Percentiles rank a stretch among this genome's conserved stretches.
Evolutionary conservation across 768 basidiomycete genomes (phyloP).

Genomic region (Termitomyces eurrhizus): DNA sequence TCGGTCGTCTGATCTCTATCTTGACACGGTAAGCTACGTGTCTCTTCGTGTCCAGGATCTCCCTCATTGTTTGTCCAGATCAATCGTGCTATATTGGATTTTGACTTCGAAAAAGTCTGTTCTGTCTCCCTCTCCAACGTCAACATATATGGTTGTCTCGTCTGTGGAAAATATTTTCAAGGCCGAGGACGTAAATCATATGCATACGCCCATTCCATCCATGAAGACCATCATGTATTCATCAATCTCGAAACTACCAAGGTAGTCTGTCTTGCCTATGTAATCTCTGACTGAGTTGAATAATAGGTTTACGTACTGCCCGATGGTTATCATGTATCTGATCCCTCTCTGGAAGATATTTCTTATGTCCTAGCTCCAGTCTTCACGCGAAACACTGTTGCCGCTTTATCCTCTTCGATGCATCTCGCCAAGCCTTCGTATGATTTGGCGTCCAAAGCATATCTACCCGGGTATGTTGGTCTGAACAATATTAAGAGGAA

Average conservation of each 20-base stretch:
- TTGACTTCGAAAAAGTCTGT: slow-evolving; percentile 99
- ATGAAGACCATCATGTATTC: slow-evolving; percentile 98
- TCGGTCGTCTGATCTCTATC: slow-evolving; percentile 81
- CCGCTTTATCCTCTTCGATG: slow-evolving; percentile 51
- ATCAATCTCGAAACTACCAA: slow-evolving; percentile 93
- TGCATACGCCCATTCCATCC: slow-evolving; percentile 95
- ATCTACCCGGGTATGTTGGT: slow-evolving; percentile 91
- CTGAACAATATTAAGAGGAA: slow-evolving; percentile 97
- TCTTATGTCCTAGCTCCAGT: slow-evolving; percentile 83
- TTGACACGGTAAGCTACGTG: slow-evolving; percentile 74
- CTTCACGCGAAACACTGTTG: slow-evolving; percentile 64
- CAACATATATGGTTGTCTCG: slow-evolving; percentile 96
- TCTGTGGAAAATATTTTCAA: slow-evolving; percentile 99
- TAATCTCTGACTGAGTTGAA: slow-evolving; percentile 12
- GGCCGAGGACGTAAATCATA: slow-evolving; percentile 91
- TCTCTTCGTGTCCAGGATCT: slow-evolving; percentile 10
- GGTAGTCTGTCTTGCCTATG: slow-evolving; percentile 37
- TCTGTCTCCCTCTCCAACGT: slow-evolving; percentile 95
- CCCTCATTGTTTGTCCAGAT: slow-evolving; percentile 48
- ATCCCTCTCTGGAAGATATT: slow-evolving; percentile 96
- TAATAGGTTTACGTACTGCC: slow-evolving; percentile 92
- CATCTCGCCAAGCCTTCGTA: slow-evolving; percentile 75
- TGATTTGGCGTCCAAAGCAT: slow-evolving; percentile 77
- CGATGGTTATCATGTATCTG: slow-evolving; percentile 94
- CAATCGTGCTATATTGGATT: slow-evolving; percentile 86